These are phyloP conservation scores for Microbotryum violaceum DNA, from an alignment of 1,284 basidiomycete species.

Conservation along the genomic window DNA sequence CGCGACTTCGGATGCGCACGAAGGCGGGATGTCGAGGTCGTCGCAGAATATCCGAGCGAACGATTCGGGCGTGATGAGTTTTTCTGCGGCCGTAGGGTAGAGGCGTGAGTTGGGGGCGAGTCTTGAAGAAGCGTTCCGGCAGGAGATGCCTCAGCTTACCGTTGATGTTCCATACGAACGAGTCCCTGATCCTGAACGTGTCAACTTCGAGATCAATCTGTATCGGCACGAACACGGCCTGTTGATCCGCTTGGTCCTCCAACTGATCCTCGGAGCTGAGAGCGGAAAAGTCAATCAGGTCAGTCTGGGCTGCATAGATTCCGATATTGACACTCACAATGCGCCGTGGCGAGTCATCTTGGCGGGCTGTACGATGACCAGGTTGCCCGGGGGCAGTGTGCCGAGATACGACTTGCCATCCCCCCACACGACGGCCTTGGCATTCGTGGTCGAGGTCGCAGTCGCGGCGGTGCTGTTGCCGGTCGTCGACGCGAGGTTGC, in stretches of 20 bases:
- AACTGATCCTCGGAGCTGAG: slow-evolving; percentile 59
- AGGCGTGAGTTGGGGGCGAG: background rate
- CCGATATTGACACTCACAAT: slow-evolving; percentile 48
- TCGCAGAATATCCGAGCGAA: slow-evolving; percentile 81
- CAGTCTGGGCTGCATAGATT: background rate
- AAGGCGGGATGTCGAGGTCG: slow-evolving; percentile 70
- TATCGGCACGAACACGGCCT: slow-evolving; percentile 63
- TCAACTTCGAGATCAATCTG: slow-evolving; percentile 92
- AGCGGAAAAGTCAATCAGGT: background rate
- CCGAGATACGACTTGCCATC: slow-evolving; percentile 84
- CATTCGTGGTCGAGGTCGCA: background rate
- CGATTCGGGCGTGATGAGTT: slow-evolving; percentile 65
- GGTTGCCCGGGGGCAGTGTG: slow-evolving; percentile 68
- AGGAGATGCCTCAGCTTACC: slow-evolving; percentile 42
- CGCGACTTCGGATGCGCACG: slow-evolving; percentile 69
- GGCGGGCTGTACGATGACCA: slow-evolving; percentile 58
- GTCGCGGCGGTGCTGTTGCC: slow-evolving; percentile 34
- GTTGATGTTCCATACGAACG: slow-evolving; percentile 93
- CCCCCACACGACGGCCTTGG: slow-evolving; percentile 42
- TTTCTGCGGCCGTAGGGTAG: slow-evolving; percentile 40
- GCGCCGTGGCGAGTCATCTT: slow-evolving; percentile 59
- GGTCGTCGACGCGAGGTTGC: slow-evolving; percentile 45
- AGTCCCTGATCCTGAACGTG: slow-evolving; percentile 81
- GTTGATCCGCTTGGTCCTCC: slow-evolving; percentile 54
- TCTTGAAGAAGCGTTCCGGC: background rate